Conservation (phyloP, 331 rosid species). For the Rosa hybrid region DNA sequence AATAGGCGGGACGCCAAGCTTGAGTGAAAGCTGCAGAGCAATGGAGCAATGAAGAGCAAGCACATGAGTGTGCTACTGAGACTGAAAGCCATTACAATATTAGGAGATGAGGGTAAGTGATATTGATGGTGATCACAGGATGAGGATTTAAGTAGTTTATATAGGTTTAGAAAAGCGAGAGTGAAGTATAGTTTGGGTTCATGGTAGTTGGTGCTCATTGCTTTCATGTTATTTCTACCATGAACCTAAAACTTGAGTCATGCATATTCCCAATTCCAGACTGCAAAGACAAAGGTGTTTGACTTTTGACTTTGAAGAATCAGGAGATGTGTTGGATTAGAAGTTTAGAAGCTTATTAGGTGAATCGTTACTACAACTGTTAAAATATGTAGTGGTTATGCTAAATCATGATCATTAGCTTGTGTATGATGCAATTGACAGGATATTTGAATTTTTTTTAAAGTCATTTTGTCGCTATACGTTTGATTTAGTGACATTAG, state of each 20-base stretch:
- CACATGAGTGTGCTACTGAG: neutral
- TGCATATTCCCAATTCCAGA: neutral
- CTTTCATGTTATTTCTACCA: constrained; percentile 14
- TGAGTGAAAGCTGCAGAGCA: constrained; percentile 9
- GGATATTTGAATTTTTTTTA: no score
- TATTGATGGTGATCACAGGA: neutral
- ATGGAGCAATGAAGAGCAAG: constrained; percentile 14
- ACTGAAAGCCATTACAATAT: neutral
- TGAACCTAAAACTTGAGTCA: constrained; percentile 13
- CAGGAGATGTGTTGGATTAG: neutral
- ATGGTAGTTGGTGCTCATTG: constrained; percentile 11
- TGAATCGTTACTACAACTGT: neutral
- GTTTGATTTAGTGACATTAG: no score
- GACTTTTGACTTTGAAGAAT: neutral
- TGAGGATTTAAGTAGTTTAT: neutral
- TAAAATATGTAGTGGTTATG: neutral
- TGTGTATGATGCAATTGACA: no score
- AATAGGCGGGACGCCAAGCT: constrained; percentile 11
- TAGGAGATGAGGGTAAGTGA: neutral
- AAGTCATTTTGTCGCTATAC: no score
- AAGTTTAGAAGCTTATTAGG: neutral
- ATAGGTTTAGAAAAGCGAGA: neutral
- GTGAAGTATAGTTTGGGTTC: neutral
- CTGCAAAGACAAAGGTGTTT: neutral
- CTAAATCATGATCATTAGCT: neutral